Evolutionary conservation across 2,329 filamentous ascomycete species (phyloP), one percentile per base, ranked within the genome.

Genomic region (Aspergillus terreus): DNA sequence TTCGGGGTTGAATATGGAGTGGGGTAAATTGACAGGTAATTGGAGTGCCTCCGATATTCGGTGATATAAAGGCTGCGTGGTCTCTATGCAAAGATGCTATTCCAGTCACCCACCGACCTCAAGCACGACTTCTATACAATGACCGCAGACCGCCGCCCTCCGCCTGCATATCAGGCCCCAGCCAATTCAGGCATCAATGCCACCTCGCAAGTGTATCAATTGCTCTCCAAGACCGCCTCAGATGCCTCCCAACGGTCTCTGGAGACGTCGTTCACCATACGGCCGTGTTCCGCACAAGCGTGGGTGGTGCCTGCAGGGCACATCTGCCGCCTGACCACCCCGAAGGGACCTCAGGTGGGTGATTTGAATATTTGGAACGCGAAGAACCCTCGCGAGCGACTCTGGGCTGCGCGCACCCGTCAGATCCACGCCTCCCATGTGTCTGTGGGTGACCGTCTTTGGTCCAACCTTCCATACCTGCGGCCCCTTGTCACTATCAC

Each of bases 331-430:
- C 84, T 95, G 55, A 87, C 83, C 51, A 92, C 89, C 0, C 88
- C 88, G 0, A 76, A 85, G 49, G 90, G 90, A 0, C 83, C 90
- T 0, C 90, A 95, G 72, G 88, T 95, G 45, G 87, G 88, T 49
- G 90, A 94, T 62, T 74, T 94, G 15, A 95, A 95, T 68, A 80
- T 94, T 61, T 95, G 88, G 87, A 89, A 87, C 61, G 77, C 79
- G 4, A 74, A 84, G 56, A 91, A 94, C 68, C 86, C 88, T 0
- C 82, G 88, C 12, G 90, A 95, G 67, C 79, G 84, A 40, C 90
- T 95, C 75, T 95, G 89, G 90, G 89, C 90, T 1, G 78, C 83
- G 1, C 81, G 90, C 35, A 94, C 89, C 11, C 80, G 85, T 52
- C 89, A 95, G 67, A 79, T 95, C 15, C 87, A 95, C 60, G 82